Base-by-base conservation (phyloP, 192 early-diverging fungal genomes). In the Umbelopsis ramanniana region DNA sequence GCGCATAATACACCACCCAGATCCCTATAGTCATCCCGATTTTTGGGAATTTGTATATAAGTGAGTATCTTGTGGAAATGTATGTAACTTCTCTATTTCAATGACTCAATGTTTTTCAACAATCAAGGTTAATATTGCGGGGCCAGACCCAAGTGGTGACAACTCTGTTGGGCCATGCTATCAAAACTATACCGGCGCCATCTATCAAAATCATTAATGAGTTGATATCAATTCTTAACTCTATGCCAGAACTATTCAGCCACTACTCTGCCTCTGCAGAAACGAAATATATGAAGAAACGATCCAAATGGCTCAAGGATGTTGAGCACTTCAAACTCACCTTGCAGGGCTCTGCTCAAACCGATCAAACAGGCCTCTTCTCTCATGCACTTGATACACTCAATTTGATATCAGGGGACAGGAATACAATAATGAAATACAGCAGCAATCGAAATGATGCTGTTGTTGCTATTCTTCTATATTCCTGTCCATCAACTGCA, bases 401-500 rank as follows among this genome's bases (percentile, higher is more conserved):
- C 8, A 63, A 38, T 14, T 19, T 63, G 57, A 37, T 63, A 63
- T 22, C 50, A 0, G 86, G 88, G 15, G 68, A 87, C 21, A 72
- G 69, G 0, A 78, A 85, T 21, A 45, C 72, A 0, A 84, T 86
- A 0, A 63, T 83, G 4, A 73, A 69, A 21, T 57, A 74, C 19
- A 79, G 78, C 47, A 74, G 81, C 10, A 69, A 74, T 24, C 86
- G 88, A 85, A 81, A 83, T 55, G 86, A 89, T 33, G 72, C 84
- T 3, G 60, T 89, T 35, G 82, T 84, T 0, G 86, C 85, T 19
- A 74, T 79, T 6, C 72, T 86, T 4, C 70, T 87, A 57, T 89
- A 86, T 48, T 81, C 80, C 23, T 82, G 86, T 33, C 86, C 88
- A 17, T 76, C 70, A 2, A 68, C 66, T 33, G 21, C 60, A 9